A percentile compares a stretch with the other conserved stretches of the same genome.
phyloP scores from a whole-genome alignment of 2,329 filamentous ascomycete species.

The Westerdykella ornata region DNA sequence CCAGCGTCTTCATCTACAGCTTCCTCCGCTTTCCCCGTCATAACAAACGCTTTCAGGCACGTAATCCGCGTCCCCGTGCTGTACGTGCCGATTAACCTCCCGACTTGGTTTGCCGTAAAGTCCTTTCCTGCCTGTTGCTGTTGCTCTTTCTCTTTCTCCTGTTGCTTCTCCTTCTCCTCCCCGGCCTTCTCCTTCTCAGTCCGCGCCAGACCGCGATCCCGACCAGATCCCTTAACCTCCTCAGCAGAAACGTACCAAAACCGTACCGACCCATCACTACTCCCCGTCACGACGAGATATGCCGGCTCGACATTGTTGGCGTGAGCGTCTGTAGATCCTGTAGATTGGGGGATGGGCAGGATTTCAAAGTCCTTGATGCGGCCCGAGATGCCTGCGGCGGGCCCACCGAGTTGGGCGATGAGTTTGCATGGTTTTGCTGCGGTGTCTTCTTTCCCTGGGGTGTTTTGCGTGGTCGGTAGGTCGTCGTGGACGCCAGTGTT shows the following conservation, averaged over 20 bases:
- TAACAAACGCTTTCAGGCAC: constrained; percentile 77
- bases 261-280: constrained; percentile 80
- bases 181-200: constrained; percentile 3
- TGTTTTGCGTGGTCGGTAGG: constrained; percentile 1
- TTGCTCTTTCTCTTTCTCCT: no score
- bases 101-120: constrained; percentile 46
- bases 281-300: constrained; percentile 60
- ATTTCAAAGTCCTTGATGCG: constrained; percentile 87
- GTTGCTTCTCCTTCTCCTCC: constrained; percentile 7
- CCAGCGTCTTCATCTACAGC: neutral
- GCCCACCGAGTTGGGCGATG: constrained; percentile 73
- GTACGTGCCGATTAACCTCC: constrained; percentile 66
- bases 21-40: constrained; percentile 50
- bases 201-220: no score
- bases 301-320: constrained; percentile 23
- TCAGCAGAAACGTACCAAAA: constrained; percentile 57
- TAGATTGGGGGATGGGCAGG: constrained; percentile 39
- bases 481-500: constrained; percentile 50
- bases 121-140: constrained; percentile 4
- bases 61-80: constrained; percentile 86
- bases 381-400: constrained; percentile 56
- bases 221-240: constrained; percentile 22
- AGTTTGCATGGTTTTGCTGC: constrained; percentile 48
- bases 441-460: constrained; percentile 41
- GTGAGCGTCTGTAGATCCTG: constrained; percentile 33